Percentiles rank a stretch among this genome's conserved stretches.
Evolutionary conservation across 495 filamentous ascomycete genomes (phyloP).

Genomic region (Articulospora tetracladia): DNA sequence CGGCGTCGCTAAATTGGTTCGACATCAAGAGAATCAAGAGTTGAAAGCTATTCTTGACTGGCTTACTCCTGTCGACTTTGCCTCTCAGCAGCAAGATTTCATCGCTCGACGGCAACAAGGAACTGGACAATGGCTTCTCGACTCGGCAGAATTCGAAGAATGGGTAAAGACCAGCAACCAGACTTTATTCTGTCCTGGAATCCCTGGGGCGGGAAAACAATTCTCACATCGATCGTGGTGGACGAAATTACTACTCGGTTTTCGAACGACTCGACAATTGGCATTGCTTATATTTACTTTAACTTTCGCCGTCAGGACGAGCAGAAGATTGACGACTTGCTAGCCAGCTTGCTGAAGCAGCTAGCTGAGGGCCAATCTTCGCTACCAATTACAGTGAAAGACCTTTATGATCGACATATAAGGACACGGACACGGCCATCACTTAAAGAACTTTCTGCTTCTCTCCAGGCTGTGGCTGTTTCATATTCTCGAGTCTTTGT

Average conservation of each 20-base stretch:
- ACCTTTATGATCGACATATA: slow-evolving; percentile 23
- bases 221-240: slow-evolving; percentile 26
- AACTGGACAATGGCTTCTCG: slow-evolving; percentile 38
- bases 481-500: slow-evolving; percentile 30
- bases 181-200: slow-evolving; percentile 5
- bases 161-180: slow-evolving; percentile 29
- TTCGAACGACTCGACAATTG: slow-evolving; percentile 21
- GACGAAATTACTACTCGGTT: slow-evolving; percentile 29
- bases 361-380: slow-evolving; percentile 23
- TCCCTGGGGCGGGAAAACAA: slow-evolving; percentile 9
- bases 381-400: slow-evolving; percentile 25
- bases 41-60: slow-evolving; percentile 3
- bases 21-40: slow-evolving; percentile 16
- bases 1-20: slow-evolving; percentile 32
- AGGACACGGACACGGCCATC: slow-evolving; percentile 24
- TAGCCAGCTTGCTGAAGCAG: slow-evolving; percentile 27
- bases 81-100: slow-evolving; percentile 30
- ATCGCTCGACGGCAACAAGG: slow-evolving; percentile 30
- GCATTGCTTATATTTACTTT: slow-evolving; percentile 39
- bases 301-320: slow-evolving; percentile 30
- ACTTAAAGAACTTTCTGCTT: slow-evolving; percentile 13
- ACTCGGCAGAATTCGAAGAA: slow-evolving; percentile 29
- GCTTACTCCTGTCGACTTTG: slow-evolving; percentile 11
- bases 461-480: slow-evolving; percentile 21
- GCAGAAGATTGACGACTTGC: slow-evolving; percentile 28